A percentile compares a stretch with the other conserved stretches of the same genome.
Conservation (phyloP, 495 filamentous ascomycete genomes). For the Xylaria curta region DNA sequence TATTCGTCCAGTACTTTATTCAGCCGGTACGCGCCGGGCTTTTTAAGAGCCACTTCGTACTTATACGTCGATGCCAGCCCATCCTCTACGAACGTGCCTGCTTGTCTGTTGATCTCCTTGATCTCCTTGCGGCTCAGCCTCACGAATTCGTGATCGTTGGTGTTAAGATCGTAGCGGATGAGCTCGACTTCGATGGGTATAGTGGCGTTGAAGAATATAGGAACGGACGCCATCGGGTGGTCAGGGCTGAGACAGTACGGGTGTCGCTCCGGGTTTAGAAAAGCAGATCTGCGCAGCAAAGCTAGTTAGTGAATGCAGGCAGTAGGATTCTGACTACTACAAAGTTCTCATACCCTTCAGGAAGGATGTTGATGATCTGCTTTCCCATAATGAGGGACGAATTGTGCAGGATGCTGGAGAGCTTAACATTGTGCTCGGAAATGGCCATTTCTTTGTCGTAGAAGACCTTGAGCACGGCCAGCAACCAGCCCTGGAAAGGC, state of each 20-base stretch:
- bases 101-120: conserved; percentile 68
- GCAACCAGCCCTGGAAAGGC: conserved; percentile 70
- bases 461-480: conserved; percentile 72
- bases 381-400: conserved; percentile 90
- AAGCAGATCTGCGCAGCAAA: conserved; percentile 68
- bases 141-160: conserved; percentile 77
- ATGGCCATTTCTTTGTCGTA: conserved; percentile 92
- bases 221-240: conserved; percentile 67
- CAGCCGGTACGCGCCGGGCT: conserved; percentile 85
- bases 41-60: conserved; percentile 70
- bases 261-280: conserved; percentile 77
- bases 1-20: conserved; percentile 87
- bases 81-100: conserved; percentile 61
- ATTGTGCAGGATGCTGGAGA: conserved; percentile 84
- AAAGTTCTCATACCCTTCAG: conserved; percentile 74
- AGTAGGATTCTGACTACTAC: neutral
- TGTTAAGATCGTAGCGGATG: conserved; percentile 80
- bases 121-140: conserved; percentile 62
- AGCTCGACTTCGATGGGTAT: conserved; percentile 85
- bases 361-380: conserved; percentile 95
- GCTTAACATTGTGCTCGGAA: conserved; percentile 85
- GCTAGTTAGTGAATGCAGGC: conserved; percentile 29
- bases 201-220: conserved; percentile 92
- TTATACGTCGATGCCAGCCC: conserved; percentile 57
- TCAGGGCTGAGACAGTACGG: conserved; percentile 79